phyloP scores from a whole-genome alignment of 1,284 basidiomycete genomes.

The Fomitopsis schrenkii region DNA sequence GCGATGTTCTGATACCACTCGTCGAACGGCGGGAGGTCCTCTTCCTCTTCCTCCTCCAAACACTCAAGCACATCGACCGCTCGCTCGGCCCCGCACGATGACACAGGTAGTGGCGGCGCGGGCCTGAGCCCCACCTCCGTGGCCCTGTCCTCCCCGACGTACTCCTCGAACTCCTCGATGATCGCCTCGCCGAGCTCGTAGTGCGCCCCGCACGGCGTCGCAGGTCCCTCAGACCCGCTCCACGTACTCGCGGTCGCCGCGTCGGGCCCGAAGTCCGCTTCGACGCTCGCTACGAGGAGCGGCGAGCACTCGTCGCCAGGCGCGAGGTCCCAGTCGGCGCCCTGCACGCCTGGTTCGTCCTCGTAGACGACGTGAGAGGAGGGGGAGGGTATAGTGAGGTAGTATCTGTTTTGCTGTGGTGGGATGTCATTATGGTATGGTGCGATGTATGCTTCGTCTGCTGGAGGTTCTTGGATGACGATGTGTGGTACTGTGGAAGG shows the following conservation, averaged over 20 bases:
- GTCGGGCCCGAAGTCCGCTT: not conserved
- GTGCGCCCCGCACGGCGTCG: not conserved
- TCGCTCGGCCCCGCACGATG: not conserved
- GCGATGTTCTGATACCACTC: constrained; percentile 22
- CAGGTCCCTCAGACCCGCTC: not conserved
- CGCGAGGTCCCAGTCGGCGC: constrained; percentile 10
- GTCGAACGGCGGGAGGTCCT: constrained; percentile 23
- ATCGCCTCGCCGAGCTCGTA: not conserved
- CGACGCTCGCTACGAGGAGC: not conserved
- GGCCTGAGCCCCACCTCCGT: not conserved
- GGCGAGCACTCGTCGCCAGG: not conserved
- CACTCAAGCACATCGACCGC: not conserved
- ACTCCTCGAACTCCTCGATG: not conserved
- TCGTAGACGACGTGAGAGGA: not conserved
- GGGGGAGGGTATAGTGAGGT: constrained; percentile 13
- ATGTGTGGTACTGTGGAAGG: constrained; percentile 48
- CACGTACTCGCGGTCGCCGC: not conserved
- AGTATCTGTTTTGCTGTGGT: constrained; percentile 14
- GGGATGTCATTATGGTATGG: constrained; percentile 6
- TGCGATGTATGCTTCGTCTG: constrained; percentile 23
- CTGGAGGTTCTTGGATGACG: constrained; percentile 38
- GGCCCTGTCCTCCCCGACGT: not conserved
- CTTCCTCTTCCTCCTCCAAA: constrained; percentile 6
- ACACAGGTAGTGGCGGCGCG: not conserved
- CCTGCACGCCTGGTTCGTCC: not conserved